phyloP scores from a whole-genome alignment of 768 basidiomycete species.

The Xerocomellus chrysenteron region DNA sequence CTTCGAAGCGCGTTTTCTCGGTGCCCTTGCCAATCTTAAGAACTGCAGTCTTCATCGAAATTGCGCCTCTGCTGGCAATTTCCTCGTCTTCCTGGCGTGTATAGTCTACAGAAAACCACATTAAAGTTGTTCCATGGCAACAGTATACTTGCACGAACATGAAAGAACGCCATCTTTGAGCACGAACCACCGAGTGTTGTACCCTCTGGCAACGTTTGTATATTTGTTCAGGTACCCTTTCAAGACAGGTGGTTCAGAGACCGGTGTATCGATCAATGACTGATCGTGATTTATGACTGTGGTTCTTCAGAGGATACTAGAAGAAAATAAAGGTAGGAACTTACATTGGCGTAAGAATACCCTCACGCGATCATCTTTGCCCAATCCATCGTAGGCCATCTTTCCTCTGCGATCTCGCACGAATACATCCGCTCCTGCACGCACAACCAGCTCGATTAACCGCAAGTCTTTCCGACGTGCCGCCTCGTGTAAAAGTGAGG shows the following conservation, averaged over 20 bases:
- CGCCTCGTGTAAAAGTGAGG: conserved; percentile 84
- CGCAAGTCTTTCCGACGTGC: conserved; percentile 76
- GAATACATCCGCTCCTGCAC: conserved; percentile 88
- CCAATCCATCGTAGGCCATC: conserved; percentile 62
- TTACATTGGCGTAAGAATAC: conserved; percentile 83
- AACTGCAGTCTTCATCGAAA: conserved; percentile 78
- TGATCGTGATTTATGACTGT: conserved; percentile 80
- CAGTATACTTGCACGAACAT: conserved; percentile 48
- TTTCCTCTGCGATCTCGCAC: conserved; percentile 76
- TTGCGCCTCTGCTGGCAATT: conserved; percentile 81
- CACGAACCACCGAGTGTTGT: conserved; percentile 90
- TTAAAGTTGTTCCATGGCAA: background rate
- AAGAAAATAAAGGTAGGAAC: conserved; percentile 27
- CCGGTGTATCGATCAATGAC: conserved; percentile 54
- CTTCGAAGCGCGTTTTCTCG: conserved; percentile 79
- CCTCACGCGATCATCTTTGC: conserved; percentile 78
- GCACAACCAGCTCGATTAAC: conserved; percentile 79
- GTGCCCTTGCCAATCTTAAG: conserved; percentile 50
- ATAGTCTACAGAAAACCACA: conserved; percentile 51
- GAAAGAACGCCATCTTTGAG: conserved; percentile 83
- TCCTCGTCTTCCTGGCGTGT: conserved; percentile 89
- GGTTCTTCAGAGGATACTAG: background rate
- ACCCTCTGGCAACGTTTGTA: conserved; percentile 88
- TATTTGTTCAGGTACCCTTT: conserved; percentile 90
- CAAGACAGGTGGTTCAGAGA: conserved; percentile 56